Conservation (phyloP, 2,329 filamentous ascomycete species). For the Pyrenophora seminiperda region DNA sequence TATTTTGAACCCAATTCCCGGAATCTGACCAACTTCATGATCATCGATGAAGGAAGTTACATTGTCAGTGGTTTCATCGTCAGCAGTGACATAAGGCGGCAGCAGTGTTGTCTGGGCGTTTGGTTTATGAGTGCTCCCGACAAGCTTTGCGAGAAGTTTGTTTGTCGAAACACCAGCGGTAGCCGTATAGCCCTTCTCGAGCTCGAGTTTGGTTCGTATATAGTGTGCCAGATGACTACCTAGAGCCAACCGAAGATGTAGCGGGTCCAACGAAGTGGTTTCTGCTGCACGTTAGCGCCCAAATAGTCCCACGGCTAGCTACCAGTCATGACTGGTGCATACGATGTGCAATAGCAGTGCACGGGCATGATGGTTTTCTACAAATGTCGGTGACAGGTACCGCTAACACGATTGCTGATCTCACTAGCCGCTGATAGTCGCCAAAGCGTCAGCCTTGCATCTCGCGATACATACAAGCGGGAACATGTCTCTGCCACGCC, state of each 20-base stretch:
- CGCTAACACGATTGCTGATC: background rate
- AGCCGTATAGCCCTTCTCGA: slow-evolving; percentile 80
- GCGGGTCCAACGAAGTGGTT: slow-evolving; percentile 38
- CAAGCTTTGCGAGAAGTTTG: slow-evolving; percentile 84
- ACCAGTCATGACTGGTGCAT: slow-evolving; percentile 1
- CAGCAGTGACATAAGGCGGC: slow-evolving; percentile 59
- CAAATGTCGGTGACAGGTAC: slow-evolving; percentile 4
- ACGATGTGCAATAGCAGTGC: background rate
- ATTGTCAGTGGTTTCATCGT: slow-evolving; percentile 48
- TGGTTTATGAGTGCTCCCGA: slow-evolving; percentile 83
- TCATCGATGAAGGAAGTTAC: slow-evolving; percentile 72
- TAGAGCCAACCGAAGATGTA: slow-evolving; percentile 68
- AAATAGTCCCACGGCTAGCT: background rate
- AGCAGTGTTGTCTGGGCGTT: slow-evolving; percentile 84
- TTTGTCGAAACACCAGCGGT: slow-evolving; percentile 87
- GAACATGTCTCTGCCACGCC: slow-evolving; percentile 10
- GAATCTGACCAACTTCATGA: slow-evolving; percentile 78
- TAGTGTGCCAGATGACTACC: slow-evolving; percentile 81
- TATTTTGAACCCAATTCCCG: slow-evolving; percentile 84
- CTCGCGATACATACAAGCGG: background rate
- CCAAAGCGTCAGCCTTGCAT: slow-evolving; percentile 10
- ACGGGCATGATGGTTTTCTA: background rate
- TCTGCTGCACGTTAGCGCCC: slow-evolving; percentile 26
- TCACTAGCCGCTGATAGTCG: slow-evolving; percentile 4
- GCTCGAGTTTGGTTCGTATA: slow-evolving; percentile 73